Evolutionary conservation across 805 yeast genomes (phyloP).

Genomic region (Saccharomycopsis capsularis): DNA sequence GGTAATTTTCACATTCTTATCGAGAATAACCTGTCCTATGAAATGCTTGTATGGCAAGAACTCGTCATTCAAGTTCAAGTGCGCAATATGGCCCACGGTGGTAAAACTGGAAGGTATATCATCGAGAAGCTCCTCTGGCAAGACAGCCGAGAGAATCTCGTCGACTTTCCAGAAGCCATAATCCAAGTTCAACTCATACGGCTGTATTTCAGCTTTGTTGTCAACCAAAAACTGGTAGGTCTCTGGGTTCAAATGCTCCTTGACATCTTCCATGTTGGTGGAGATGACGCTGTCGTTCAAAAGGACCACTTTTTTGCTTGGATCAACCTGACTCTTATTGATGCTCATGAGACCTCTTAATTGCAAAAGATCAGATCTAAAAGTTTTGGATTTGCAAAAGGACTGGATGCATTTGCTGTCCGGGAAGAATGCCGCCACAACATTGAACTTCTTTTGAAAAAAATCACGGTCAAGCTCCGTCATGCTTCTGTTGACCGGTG

Average conservation of each 20-base stretch:
- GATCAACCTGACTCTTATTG: conserved; percentile 31
- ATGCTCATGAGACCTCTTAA: conserved; percentile 69
- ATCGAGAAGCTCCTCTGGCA: conserved; percentile 62
- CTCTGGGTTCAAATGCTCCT: conserved; percentile 33
- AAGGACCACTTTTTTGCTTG: conserved; percentile 36
- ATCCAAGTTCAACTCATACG: conserved; percentile 50
- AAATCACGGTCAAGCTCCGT: conserved; percentile 55
- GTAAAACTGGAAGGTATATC: conserved; percentile 90
- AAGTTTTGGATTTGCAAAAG: conserved; percentile 44
- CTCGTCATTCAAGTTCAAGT: conserved; percentile 75
- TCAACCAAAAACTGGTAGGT: conserved; percentile 40
- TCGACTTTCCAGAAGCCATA: conserved; percentile 88
- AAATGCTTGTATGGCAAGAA: conserved; percentile 73
- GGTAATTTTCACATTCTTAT: conserved; percentile 66
- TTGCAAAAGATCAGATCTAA: conserved; percentile 55
- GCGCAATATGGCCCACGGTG: conserved; percentile 93
- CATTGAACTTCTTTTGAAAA: conserved; percentile 49
- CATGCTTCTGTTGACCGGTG: conserved; percentile 69
- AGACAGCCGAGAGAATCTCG: conserved; percentile 67
- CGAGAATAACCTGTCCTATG: conserved; percentile 86
- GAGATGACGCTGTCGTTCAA: conserved; percentile 44
- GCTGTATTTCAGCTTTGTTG: conserved; percentile 39
- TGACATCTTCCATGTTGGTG: conserved; percentile 30
- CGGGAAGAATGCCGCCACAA: conserved; percentile 64
- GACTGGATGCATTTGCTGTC: conserved; percentile 54